phyloP scores from a whole-genome alignment of 2,329 filamentous ascomycete genomes.

The Davidsoniella virescens region DNA sequence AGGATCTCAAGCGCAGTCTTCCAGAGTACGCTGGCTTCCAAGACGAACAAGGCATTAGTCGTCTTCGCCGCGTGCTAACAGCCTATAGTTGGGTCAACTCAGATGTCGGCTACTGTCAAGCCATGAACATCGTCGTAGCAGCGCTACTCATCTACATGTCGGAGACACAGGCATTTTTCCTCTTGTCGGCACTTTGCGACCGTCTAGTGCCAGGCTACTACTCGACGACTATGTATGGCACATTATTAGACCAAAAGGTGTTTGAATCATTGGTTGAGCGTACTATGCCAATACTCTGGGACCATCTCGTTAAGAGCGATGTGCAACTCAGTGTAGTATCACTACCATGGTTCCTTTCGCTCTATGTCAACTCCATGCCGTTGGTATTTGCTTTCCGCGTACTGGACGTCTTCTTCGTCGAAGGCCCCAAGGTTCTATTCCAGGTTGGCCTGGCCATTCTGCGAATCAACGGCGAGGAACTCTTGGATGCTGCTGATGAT shows the following conservation, averaged over 20 bases:
- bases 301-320: slow-evolving; percentile 91
- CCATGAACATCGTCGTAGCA: slow-evolving; percentile 98
- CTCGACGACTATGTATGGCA: slow-evolving; percentile 98
- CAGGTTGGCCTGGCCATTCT: slow-evolving; percentile 95
- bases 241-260: slow-evolving; percentile 86
- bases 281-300: slow-evolving; percentile 97
- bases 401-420: slow-evolving; percentile 93
- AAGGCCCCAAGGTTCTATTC: slow-evolving; percentile 93
- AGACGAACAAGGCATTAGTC: slow-evolving; percentile 83
- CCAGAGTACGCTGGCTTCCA: slow-evolving; percentile 97
- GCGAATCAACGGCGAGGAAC: slow-evolving; percentile 88
- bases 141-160: slow-evolving; percentile 98
- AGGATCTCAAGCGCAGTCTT: slow-evolving; percentile 88
- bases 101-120: slow-evolving; percentile 95
- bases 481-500: slow-evolving; percentile 84
- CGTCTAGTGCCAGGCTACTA: slow-evolving; percentile 91
- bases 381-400: slow-evolving; percentile 94
- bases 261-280: slow-evolving; percentile 97
- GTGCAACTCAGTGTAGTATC: slow-evolving; percentile 96
- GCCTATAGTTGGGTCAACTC: slow-evolving; percentile 96
- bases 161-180: slow-evolving; percentile 86
- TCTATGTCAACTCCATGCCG: slow-evolving; percentile 99
- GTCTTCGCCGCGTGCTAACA: slow-evolving; percentile 77
- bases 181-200: slow-evolving; percentile 82
- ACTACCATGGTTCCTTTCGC: slow-evolving; percentile 89